Evolutionary conservation across 2,329 filamentous ascomycete genomes (phyloP), one percentile per base, ranked within the genome.

Genomic region (Sporothrix sp.): DNA sequence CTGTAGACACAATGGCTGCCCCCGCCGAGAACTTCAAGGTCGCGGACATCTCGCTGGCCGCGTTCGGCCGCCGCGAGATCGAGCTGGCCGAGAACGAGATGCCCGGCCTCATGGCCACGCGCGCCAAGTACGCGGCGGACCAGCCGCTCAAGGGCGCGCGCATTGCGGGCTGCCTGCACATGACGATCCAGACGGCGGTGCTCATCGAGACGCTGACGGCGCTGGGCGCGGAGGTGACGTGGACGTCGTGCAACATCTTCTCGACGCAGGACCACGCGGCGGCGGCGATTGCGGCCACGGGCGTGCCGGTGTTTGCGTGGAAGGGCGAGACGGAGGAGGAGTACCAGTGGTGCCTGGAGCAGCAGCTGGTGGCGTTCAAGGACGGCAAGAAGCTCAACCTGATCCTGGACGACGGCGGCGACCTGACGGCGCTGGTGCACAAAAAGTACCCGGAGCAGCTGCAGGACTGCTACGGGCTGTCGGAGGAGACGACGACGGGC

Each of bases 171-270:
- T 97, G 93, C 75, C 78, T 97, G 70, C 90, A 96, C 84, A 96
- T 95, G 91, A 97, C 93, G 70, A 97, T 98, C 75, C 93, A 98
- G 79, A 98, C 93, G 59, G 93, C 93, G 63, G 93, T 98, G 67
- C 84, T 98, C 65, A 98, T 98, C 72, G 93, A 98, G 84, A 98
- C 93, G 60, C 84, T 98, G 68, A 86, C 79, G 65, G 77, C 84
- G 61, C 88, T 98, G 65, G 93, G 93, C 75, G 93, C 93, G 65
- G 93, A 97, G 81, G 86, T 97, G 64, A 98, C 93, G 68, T 97
- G 93, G 93, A 86, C 91, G 56, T 93, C 86, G 63, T 98, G 93
- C 85, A 97, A 98, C 82, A 97, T 98, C 74, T 98, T 96, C 85
- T 93, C 86, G 70, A 97, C 91, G 63, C 91, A 96, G 74, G 93